Base-by-base conservation (phyloP, 257 asterid species). In the Nicotiana benthamiana region DNA sequence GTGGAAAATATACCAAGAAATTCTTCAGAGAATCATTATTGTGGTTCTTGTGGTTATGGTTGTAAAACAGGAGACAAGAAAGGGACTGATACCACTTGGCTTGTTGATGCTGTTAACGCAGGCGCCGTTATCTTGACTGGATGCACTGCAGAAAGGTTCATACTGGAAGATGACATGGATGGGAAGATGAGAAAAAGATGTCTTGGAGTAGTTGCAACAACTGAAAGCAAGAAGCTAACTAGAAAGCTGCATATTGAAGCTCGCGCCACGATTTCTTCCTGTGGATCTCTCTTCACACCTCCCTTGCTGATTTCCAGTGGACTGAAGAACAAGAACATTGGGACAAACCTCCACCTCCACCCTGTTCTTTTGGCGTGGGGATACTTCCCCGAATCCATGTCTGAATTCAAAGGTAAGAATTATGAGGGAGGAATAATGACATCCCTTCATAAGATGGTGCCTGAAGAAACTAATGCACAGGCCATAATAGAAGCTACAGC, bases 1-100 rank as follows among this genome's bases (percentile, higher is more conserved):
- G 89, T 92, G 7, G 92, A 85, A 34, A 18, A 77, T 0, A 91
- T 90, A 30, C 88, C 97, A 15, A 90, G 97, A 72, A 95, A 95
- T 70, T 86, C 89, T 10, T 89, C 99, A 0, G 90, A 87, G 65
- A 80, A 88, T 79, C 98, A 95, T 81, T 92, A 89, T 79, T 95
- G 99, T 30, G 97, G 99, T 77, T 92, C 99, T 32, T 95, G 99
- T 79, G 66, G 97, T 60, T 92, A 89, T 36, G 98, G 99, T 63
- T 95, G 99, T 88, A 89, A 87, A 86, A 86, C 89, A 59, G 99
- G 98, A 13, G 97, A 92, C 65, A 95, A 95, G 80, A 93, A 88
- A 62, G 99, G 99, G 30, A 82, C 93, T 0, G 97, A 91, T 28
- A 68, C 94, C 46, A 95, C 99, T 7, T 95, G 97, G 95, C 92